phyloP scores from a whole-genome alignment of 78 protist species.

The Dictyostelium brefeldianum region DNA sequence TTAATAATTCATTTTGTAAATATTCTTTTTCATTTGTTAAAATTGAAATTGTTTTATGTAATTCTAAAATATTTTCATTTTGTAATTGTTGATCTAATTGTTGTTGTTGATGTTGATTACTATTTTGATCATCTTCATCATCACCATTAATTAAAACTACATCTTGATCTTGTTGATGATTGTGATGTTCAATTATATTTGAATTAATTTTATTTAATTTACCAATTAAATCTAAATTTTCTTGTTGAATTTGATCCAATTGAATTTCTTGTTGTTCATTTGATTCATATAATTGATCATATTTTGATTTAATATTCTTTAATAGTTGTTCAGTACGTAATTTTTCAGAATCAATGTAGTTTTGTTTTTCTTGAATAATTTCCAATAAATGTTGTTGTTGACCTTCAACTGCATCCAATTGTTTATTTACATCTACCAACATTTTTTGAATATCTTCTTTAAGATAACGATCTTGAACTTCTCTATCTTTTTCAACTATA shows the following conservation, averaged over 20 bases:
- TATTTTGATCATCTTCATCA: neutral
- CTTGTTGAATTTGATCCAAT: neutral
- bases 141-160: neutral
- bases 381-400: neutral
- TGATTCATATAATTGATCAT: conserved; percentile 21
- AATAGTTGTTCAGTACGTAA: neutral
- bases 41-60: neutral
- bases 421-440: neutral
- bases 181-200: neutral
- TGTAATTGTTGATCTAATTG: neutral
- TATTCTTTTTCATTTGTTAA: conserved; percentile 9
- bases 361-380: neutral
- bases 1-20: conserved; percentile 18
- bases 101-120: neutral
- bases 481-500: neutral
- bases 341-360: neutral
- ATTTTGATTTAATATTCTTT: conserved; percentile 4
- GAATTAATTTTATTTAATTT: neutral
- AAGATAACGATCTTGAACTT: neutral
- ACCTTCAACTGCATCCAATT: neutral
- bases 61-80: neutral
- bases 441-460: neutral
- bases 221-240: neutral
- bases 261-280: conserved; percentile 13
- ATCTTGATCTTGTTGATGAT: neutral